phyloP scores from a whole-genome alignment of 2,329 filamentous ascomycete species.

The Lachnellula willkommii region DNA sequence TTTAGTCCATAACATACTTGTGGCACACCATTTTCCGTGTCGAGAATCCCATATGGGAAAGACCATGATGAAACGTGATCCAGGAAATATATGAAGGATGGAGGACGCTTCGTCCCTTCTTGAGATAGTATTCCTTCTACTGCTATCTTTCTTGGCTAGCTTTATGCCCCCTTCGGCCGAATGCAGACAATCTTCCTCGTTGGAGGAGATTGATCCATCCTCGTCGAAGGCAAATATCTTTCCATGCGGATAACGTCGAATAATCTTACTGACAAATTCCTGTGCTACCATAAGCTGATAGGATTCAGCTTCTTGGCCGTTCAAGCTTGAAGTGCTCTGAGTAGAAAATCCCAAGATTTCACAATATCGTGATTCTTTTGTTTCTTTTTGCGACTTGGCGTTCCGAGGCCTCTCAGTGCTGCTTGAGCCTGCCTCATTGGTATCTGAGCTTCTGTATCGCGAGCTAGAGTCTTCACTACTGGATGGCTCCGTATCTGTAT shows the following conservation, averaged over 20 bases:
- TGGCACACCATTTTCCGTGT: slow-evolving; percentile 24
- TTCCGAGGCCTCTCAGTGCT: neutral
- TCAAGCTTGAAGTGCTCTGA: slow-evolving; percentile 4
- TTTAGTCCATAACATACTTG: slow-evolving; percentile 25
- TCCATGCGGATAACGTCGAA: slow-evolving; percentile 9
- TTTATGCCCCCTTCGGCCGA: neutral
- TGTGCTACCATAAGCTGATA: slow-evolving; percentile 1
- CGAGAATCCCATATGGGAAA: slow-evolving; percentile 6
- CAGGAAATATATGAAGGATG: neutral
- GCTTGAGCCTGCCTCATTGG: neutral
- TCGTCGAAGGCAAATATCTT: slow-evolving; percentile 10
- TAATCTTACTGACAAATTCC: slow-evolving; percentile 1
- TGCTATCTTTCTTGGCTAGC: neutral
- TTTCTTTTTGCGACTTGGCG: neutral
- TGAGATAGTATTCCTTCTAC: neutral
- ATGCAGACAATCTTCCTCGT: neutral
- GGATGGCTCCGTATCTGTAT: neutral
- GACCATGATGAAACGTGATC: neutral
- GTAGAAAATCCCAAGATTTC: slow-evolving; percentile 9
- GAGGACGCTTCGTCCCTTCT: neutral
- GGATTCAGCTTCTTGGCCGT: neutral
- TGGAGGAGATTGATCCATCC: slow-evolving; percentile 2
- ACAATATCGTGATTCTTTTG: neutral
- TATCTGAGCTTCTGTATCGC: neutral
- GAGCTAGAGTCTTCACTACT: neutral